Evolutionary conservation across 2,329 filamentous ascomycete genomes (phyloP).

Genomic region (Exophiala sideris): DNA sequence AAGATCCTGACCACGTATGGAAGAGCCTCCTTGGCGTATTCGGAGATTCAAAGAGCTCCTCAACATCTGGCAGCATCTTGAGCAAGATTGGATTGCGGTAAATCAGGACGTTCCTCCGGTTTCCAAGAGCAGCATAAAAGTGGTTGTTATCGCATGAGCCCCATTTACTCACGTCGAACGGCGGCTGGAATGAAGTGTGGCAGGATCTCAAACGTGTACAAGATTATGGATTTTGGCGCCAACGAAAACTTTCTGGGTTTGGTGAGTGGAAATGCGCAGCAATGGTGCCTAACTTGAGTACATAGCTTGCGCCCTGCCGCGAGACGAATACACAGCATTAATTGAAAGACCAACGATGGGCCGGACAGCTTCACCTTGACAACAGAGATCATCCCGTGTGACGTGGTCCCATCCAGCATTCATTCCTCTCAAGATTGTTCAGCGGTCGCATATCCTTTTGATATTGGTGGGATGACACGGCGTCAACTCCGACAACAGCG

Average conservation of each 20-base stretch:
- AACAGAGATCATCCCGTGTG: not conserved
- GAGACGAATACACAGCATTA: constrained; percentile 17
- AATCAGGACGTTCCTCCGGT: not conserved
- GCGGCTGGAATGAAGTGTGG: constrained; percentile 9
- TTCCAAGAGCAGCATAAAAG: constrained; percentile 6
- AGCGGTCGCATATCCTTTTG: not conserved
- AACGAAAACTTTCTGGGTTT: constrained; percentile 6
- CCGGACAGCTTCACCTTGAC: not conserved
- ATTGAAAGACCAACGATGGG: constrained; percentile 1
- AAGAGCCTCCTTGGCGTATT: constrained; percentile 86
- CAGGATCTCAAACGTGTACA: constrained; percentile 19
- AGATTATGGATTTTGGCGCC: constrained; percentile 16
- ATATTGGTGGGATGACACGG: not conserved
- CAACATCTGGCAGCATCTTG: constrained; percentile 44
- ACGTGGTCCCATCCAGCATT: too few species aligned
- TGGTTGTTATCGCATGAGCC: not conserved
- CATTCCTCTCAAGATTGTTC: not conserved
- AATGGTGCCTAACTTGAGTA: constrained; percentile 17
- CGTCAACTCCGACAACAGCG: not conserved
- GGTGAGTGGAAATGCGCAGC: constrained; percentile 19
- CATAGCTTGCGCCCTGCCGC: constrained; percentile 19
- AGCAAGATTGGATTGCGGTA: constrained; percentile 51
- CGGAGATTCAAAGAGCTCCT: constrained; percentile 56
- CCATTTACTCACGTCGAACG: not conserved
- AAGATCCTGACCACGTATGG: constrained; percentile 95